A percentile compares a stretch with the other conserved stretches of the same genome.
Conservation (phyloP, 208 protist species). For the Herpetomonas samuelpessoai region DNA sequence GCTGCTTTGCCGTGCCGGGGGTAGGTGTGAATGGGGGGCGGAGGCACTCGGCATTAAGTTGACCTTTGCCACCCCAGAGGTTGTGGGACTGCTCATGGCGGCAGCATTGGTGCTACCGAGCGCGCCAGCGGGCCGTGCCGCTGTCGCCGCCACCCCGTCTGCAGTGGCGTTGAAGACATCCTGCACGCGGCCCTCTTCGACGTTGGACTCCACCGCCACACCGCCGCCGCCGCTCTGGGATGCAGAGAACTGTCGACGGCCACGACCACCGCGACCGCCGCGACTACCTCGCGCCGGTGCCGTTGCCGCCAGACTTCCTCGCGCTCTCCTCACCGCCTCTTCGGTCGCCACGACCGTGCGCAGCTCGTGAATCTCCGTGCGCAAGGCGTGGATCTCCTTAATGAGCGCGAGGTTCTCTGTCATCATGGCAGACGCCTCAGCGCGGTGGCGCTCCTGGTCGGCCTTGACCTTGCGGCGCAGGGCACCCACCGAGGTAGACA, state of each 20-base stretch:
- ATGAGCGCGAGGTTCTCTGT: slow-evolving; percentile 95
- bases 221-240: no score
- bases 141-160: background rate
- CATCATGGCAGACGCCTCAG: slow-evolving; percentile 93
- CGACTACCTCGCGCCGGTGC: background rate
- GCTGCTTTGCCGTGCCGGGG: background rate
- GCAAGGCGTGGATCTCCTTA: slow-evolving; percentile 94
- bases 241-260: background rate
- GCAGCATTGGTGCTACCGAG: background rate
- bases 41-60: background rate
- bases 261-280: no score
- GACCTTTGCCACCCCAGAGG: background rate
- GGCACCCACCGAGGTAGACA: slow-evolving; percentile 91
- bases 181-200: background rate
- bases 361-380: slow-evolving; percentile 83
- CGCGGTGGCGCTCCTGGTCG: slow-evolving; percentile 87
- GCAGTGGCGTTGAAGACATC: background rate
- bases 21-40: background rate
- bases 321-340: slow-evolving; percentile 31
- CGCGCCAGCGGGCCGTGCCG: no score
- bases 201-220: no score
- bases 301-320: slow-evolving; percentile 2
- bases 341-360: slow-evolving; percentile 63
- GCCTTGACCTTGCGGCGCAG: slow-evolving; percentile 90
- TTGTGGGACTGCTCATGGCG: background rate